Evolutionary conservation across 805 yeast species (phyloP).

Genomic region (Lipomyces yamanashiensis): DNA sequence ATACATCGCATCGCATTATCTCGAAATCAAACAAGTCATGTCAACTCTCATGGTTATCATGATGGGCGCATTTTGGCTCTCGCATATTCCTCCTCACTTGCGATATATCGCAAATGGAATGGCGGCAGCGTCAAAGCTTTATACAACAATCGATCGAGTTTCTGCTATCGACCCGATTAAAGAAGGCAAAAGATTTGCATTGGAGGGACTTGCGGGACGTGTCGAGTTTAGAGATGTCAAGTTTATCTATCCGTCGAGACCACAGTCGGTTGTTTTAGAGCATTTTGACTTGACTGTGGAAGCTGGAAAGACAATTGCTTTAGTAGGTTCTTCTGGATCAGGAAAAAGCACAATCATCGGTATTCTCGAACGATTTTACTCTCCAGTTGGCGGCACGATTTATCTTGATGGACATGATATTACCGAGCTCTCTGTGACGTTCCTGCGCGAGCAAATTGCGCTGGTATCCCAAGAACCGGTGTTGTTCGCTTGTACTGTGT

Average conservation of each 20-base stretch:
- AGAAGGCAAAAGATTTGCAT: slow-evolving; percentile 29
- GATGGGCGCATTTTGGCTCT: slow-evolving; percentile 48
- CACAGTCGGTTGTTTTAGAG: slow-evolving; percentile 38
- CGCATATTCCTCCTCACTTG: slow-evolving; percentile 49
- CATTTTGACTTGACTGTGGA: slow-evolving; percentile 50
- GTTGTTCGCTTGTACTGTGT: slow-evolving; percentile 76
- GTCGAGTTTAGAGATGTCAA: slow-evolving; percentile 38
- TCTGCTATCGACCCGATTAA: slow-evolving; percentile 47
- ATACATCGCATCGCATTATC: slow-evolving; percentile 35
- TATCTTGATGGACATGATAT: slow-evolving; percentile 55
- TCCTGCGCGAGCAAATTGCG: slow-evolving; percentile 59
- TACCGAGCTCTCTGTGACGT: slow-evolving; percentile 54
- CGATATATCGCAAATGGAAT: slow-evolving; percentile 47
- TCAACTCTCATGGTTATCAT: slow-evolving; percentile 41
- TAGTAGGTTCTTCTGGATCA: slow-evolving; percentile 82
- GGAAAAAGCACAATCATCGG: slow-evolving; percentile 55
- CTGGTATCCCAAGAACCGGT: slow-evolving; percentile 63
- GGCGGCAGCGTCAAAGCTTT: slow-evolving; percentile 49
- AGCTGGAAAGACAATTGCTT: slow-evolving; percentile 82
- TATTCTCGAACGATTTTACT: slow-evolving; percentile 61
- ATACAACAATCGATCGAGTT: slow-evolving; percentile 49
- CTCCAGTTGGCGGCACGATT: slow-evolving; percentile 55
- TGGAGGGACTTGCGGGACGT: slow-evolving; percentile 47
- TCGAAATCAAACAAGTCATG: slow-evolving; percentile 30
- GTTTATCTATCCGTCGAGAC: slow-evolving; percentile 44